Percentiles rank a stretch among this genome's conserved stretches.
Conservation (phyloP, 169 alveolate species). For the Babesia caballi region DNA sequence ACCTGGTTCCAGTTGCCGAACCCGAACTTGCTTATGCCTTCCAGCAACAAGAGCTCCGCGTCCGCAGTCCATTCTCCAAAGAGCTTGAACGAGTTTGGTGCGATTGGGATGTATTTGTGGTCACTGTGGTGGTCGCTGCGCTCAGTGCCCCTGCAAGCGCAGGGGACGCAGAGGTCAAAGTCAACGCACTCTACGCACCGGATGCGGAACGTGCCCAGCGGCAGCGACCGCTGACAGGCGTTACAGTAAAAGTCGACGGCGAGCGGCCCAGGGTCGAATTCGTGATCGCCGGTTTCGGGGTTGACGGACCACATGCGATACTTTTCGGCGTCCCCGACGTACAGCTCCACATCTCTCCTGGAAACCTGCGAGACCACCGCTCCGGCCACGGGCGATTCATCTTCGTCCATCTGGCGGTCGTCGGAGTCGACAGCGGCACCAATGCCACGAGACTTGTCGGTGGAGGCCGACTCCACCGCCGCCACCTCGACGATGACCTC, state of each 20-base stretch:
- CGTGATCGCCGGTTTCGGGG: constrained; percentile 31
- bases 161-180: constrained; percentile 78
- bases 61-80: constrained; percentile 84
- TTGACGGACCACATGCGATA: constrained; percentile 27
- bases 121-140: constrained; percentile 59
- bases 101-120: constrained; percentile 80
- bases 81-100: constrained; percentile 74
- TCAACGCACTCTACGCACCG: constrained; percentile 83
- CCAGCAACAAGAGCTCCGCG: constrained; percentile 80
- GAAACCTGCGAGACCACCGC: not conserved
- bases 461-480: not conserved
- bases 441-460: not conserved
- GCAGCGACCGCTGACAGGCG: constrained; percentile 41
- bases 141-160: constrained; percentile 74
- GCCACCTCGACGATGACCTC: not conserved
- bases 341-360: not conserved
- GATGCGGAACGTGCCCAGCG: constrained; percentile 56
- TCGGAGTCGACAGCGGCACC: too few species aligned
- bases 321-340: not conserved
- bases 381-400: not conserved
- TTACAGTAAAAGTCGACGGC: constrained; percentile 62
- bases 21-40: constrained; percentile 82
- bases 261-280: constrained; percentile 60
- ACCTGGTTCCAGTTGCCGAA: constrained; percentile 83
- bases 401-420: not conserved